Percentiles rank a stretch among this genome's conserved stretches.
Conservation (phyloP, 2,329 filamentous ascomycete genomes). For the Beauveria pseudobassiana region DNA sequence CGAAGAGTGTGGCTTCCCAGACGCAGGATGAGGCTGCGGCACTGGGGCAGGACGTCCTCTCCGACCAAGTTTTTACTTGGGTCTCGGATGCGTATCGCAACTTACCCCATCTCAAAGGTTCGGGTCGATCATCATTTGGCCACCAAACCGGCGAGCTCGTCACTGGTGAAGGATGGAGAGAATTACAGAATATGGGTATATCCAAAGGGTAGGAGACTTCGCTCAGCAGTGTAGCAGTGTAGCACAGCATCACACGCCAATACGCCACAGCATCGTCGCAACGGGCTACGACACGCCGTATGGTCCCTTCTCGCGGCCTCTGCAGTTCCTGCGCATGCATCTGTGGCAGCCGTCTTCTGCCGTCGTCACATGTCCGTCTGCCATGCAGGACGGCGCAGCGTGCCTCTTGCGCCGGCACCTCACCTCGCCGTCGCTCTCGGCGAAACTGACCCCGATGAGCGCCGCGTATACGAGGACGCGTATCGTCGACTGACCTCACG, state of each 20-base stretch:
- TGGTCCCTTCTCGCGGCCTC: constrained; percentile 43
- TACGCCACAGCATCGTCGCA: constrained; percentile 40
- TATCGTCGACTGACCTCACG: constrained; percentile 46
- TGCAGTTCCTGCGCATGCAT: constrained; percentile 52
- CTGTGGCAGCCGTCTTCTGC: constrained; percentile 54
- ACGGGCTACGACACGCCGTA: constrained; percentile 50
- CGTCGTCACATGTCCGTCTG: constrained; percentile 56
- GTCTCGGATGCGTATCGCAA: constrained; percentile 59
- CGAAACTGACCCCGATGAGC: constrained; percentile 23
- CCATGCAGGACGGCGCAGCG: constrained; percentile 59
- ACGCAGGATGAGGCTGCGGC: constrained; percentile 36
- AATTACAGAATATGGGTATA: constrained; percentile 52
- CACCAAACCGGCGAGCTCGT: constrained; percentile 50
- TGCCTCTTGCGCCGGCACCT: constrained; percentile 41
- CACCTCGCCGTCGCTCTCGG: constrained; percentile 19
- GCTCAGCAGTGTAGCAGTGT: neutral
- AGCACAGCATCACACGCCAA: neutral
- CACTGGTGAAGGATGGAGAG: constrained; percentile 59
- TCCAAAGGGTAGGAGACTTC: constrained; percentile 37
- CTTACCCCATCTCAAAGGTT: constrained; percentile 50
- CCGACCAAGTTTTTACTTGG: constrained; percentile 46
- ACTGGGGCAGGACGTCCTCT: constrained; percentile 46
- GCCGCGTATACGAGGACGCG: constrained; percentile 42
- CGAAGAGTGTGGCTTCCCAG: constrained; percentile 28
- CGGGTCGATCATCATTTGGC: constrained; percentile 55